Base-by-base conservation (phyloP, 2,329 filamentous ascomycete species). In the Fusarium mangiferae region DNA sequence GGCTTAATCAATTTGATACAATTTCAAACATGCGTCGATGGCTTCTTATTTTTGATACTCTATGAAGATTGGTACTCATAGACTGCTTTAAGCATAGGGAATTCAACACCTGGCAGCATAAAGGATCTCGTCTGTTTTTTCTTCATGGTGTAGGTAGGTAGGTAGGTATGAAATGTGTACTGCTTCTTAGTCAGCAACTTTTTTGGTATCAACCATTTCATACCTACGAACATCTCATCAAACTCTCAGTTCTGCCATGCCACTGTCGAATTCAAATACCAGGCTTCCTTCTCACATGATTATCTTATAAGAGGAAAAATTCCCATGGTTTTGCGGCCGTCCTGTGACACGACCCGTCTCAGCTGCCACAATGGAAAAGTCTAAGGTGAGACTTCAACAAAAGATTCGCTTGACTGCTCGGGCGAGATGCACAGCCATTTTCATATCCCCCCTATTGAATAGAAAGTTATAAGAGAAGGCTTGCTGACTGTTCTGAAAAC, bases 341-440 rank as follows among this genome's bases (percentile, higher is more conserved):
- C 52, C 14, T 44, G 36, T 30, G 44, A 51, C 58, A 24, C 46
- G 41, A 42, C 18, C n/a, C 36, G 33, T 18, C 15, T 14, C 20
- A 36, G 26, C 30, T 33, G 24, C 36, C 56, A 73, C 46, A 26
- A 78, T 78, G 77, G 77, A 78, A 54, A 78, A 76, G 71, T 75
- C 74, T 30, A 78, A 78, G 76, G 77, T 78, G 41, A 66, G 76
- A 59, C 45, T 3, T 24, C 22, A 51, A 48, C 38, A 49, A 45
- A 52, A 35, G 33, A 66, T 57, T 24, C 39, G n/a, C 38, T 36
- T 39, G 48, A n/a, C 20, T 55, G 20, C 51, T 42, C 20, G 8
- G n/a, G 38, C 22, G 6, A 39, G 20, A 39, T 18, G 20, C 30
- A n/a, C 10, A 22, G 11, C 17, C 35, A 24, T 20, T 24, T 26